Base-by-base conservation (phyloP, 345 rosid genomes). In the Corymbia maculata region DNA sequence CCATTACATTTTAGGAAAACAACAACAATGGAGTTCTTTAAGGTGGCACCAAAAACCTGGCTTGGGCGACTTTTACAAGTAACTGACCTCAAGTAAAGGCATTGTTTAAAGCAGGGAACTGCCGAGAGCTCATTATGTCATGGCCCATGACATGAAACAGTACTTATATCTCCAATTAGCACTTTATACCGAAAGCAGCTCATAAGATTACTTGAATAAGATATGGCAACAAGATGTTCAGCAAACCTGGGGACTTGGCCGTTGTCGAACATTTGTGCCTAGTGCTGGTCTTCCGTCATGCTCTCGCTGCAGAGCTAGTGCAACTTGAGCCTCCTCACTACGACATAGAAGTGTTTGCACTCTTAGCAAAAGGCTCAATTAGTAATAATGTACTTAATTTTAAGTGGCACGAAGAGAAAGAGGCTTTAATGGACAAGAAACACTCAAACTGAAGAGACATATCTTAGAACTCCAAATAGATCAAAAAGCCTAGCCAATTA, bases 251-350 rank as follows among this genome's bases (percentile, higher is more conserved):
- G 98, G 55, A 84, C 98, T 99, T 57, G 97, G 94, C n/a, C n/a
- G n/a, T n/a, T n/a, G 80, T 95, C 79, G 88, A 98, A n/a, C n/a
- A n/a, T n/a, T n/a, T n/a, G n/a, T n/a, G n/a, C n/a, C n/a, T n/a
- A n/a, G n/a, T n/a, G n/a, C n/a, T n/a, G n/a, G n/a, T n/a, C n/a
- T n/a, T 92, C 97, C 92, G 14, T 93, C 93, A 66, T n/a, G 51
- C 19, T 6, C 97, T 85, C 97, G 99, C 89, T 98, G 99, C 91
- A 98, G 91, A 87, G 98, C 99, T 90, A 97, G 97, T 85, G 99
- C 99, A 51, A 95, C 91, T 93, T 95, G 98, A n/a, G n/a, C n/a
- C 80, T 96, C 94, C 93, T 98, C 99, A 89, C 99, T 96, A 94
- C 92, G 79, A 93, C 86, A 88, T 44, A 51, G 13, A 87, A 7